A percentile compares a stretch with the other conserved stretches of the same genome.
Conservation (phyloP, 441 rosid species). For the Aleurites moluccanus region DNA sequence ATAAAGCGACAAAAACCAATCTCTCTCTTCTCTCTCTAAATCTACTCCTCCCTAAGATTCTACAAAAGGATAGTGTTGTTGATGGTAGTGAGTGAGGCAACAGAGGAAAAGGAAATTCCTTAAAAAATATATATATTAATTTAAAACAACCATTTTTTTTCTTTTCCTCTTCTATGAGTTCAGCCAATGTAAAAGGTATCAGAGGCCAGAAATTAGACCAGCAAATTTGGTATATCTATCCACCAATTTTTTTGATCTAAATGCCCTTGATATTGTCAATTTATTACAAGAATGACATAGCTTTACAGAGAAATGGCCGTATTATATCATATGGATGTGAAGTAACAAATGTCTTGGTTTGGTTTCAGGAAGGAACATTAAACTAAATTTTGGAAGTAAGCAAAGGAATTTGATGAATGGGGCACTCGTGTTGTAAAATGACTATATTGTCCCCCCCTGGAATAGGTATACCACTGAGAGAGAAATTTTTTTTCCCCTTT, state of each 20-base stretch:
- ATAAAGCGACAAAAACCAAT: neutral
- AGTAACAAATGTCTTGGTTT: neutral
- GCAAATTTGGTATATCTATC: neutral
- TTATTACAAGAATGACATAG: slow-evolving; percentile 7
- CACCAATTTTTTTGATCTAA: neutral
- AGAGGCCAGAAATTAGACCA: slow-evolving; percentile 3
- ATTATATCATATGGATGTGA: neutral
- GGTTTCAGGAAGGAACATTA: neutral
- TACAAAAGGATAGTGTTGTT: slow-evolving; percentile 13
- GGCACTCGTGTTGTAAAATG: neutral
- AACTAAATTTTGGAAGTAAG: neutral
- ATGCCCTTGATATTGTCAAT: slow-evolving; percentile 1
- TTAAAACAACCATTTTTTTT: neutral
- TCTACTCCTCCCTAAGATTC: slow-evolving; percentile 21
- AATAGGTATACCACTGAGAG: neutral
- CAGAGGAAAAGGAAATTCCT: neutral
- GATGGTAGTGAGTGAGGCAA: slow-evolving; percentile 17
- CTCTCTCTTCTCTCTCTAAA: neutral
- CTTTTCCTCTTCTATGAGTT: neutral
- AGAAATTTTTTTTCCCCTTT: neutral
- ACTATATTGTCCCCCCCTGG: neutral
- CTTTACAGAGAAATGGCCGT: neutral
- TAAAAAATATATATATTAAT: neutral
- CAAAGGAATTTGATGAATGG: neutral
- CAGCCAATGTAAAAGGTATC: neutral